These are phyloP conservation scores for Casaregolazyma suthepensis DNA, from an alignment of 1,139 yeast species.

Conservation along the genomic window DNA sequence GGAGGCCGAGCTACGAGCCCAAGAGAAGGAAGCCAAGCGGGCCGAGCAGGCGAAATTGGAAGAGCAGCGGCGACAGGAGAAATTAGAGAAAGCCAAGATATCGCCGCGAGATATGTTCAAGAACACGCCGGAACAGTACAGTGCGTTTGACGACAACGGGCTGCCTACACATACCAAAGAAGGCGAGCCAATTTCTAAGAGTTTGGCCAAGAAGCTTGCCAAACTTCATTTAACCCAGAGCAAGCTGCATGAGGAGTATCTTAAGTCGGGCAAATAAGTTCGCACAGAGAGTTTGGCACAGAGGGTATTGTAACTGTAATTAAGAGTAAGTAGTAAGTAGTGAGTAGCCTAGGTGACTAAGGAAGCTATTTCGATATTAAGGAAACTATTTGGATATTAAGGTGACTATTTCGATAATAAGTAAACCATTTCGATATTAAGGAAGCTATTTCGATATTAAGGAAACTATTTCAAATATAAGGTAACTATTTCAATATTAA, in stretches of 20 bases:
- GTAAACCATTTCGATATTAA: too few species aligned
- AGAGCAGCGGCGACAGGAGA: slow-evolving; percentile 49
- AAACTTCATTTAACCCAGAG: slow-evolving; percentile 77
- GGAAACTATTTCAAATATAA: too few species aligned
- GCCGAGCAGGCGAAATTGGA: slow-evolving; percentile 32
- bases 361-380: too few species aligned
- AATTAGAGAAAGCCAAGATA: slow-evolving; percentile 60
- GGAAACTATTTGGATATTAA: too few species aligned
- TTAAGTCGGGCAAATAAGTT: slow-evolving; percentile 1
- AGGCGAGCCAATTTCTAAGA: slow-evolving; percentile 86
- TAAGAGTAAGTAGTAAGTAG: too few species aligned
- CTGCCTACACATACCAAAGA: slow-evolving; percentile 68
- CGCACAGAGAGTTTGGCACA: too few species aligned
- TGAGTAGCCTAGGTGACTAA: too few species aligned
- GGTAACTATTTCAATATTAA: too few species aligned
- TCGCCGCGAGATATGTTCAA: slow-evolving; percentile 70
- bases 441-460: too few species aligned
- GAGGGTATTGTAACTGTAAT: neutral
- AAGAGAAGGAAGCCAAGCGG: slow-evolving; percentile 43
- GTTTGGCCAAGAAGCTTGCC: slow-evolving; percentile 71
- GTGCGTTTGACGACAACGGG: slow-evolving; percentile 82
- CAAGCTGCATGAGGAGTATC: slow-evolving; percentile 68
- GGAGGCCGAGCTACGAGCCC: slow-evolving; percentile 51
- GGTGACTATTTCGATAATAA: too few species aligned
- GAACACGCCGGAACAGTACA: slow-evolving; percentile 40